phyloP scores from a whole-genome alignment of 1,139 yeast genomes.

The Trichomonascaceae sp. region DNA sequence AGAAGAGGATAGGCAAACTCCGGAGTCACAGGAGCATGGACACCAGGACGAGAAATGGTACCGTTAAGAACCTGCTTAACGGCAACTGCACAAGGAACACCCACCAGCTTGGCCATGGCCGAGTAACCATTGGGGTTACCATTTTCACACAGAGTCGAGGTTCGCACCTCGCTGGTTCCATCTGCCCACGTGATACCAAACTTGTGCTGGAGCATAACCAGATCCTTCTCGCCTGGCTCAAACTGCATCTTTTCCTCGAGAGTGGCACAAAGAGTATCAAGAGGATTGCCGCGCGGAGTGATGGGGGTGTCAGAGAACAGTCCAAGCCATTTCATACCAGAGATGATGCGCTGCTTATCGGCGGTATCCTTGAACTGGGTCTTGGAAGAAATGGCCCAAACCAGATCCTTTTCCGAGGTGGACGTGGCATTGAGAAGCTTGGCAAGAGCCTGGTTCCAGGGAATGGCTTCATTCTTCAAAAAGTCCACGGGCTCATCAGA shows the following conservation, averaged over 20 bases:
- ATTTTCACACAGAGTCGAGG: conserved; percentile 88
- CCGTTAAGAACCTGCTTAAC: conserved; percentile 77
- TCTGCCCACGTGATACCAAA: conserved; percentile 96
- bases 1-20: conserved; percentile 83
- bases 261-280: conserved; percentile 93
- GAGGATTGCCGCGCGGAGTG: conserved; percentile 85
- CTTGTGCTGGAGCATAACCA: conserved; percentile 93
- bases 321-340: conserved; percentile 91
- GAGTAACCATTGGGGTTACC: conserved; percentile 92
- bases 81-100: conserved; percentile 98
- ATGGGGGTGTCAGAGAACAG: conserved; percentile 64
- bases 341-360: conserved; percentile 74
- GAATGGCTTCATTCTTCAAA: conserved; percentile 33
- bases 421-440: conserved; percentile 64
- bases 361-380: conserved; percentile 70
- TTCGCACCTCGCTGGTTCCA: conserved; percentile 80
- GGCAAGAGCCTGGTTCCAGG: conserved; percentile 87
- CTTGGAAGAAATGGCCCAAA: conserved; percentile 61
- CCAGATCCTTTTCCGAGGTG: conserved; percentile 53
- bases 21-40: conserved; percentile 86
- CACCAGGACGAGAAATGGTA: conserved; percentile 64
- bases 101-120: conserved; percentile 96
- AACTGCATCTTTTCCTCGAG: conserved; percentile 93
- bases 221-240: conserved; percentile 89
- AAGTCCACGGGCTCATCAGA: conserved; percentile 62